phyloP scores from a whole-genome alignment of 768 basidiomycete species.

The Calocybe indica region DNA sequence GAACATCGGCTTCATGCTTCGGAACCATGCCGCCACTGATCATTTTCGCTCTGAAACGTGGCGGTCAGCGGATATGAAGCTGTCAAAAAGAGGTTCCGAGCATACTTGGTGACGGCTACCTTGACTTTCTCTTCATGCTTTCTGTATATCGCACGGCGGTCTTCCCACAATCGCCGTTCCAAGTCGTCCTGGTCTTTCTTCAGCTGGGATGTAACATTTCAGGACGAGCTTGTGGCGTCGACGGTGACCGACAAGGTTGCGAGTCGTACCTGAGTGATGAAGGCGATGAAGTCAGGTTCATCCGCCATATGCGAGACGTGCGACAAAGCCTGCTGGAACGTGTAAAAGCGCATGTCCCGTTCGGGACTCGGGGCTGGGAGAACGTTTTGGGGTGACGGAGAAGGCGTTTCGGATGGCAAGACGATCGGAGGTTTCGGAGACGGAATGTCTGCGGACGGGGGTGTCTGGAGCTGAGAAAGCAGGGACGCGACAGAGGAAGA shows the following conservation, averaged over 20 bases:
- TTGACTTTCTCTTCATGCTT: conserved; percentile 72
- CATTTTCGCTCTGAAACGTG: conserved; percentile 50
- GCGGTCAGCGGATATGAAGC: conserved; percentile 3
- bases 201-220: conserved; percentile 36
- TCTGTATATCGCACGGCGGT: conserved; percentile 52
- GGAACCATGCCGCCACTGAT: conserved; percentile 54
- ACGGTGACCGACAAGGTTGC: conserved; percentile 1
- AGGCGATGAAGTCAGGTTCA: conserved; percentile 42
- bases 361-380: neutral
- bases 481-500: conserved; percentile 49
- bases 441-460: conserved; percentile 6
- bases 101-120: conserved; percentile 61
- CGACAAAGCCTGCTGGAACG: conserved; percentile 70
- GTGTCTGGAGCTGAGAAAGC: conserved; percentile 52
- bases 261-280: conserved; percentile 43
- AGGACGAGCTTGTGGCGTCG: neutral
- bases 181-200: conserved; percentile 65
- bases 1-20: conserved; percentile 63
- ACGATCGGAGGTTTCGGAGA: conserved; percentile 2
- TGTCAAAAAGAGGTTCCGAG: conserved; percentile 3
- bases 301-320: conserved; percentile 54
- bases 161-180: conserved; percentile 65
- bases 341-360: conserved; percentile 40
- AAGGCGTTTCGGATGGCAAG: conserved; percentile 3
- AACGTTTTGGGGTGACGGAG: conserved; percentile 5